Conservation (phyloP, 805 yeast species). For the Candida ovalis region DNA sequence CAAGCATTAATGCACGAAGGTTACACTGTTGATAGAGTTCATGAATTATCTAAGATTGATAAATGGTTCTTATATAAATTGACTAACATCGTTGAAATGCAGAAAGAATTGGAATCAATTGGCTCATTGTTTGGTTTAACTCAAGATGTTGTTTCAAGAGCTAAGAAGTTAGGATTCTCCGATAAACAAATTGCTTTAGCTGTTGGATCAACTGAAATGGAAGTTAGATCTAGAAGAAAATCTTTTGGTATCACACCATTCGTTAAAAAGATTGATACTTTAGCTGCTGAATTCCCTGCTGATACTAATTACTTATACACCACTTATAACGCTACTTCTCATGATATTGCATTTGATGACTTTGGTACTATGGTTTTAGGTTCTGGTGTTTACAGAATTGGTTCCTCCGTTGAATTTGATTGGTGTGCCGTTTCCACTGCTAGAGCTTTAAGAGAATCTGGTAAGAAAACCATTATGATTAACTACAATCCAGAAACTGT, state of each 20-base stretch:
- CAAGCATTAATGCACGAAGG: slow-evolving; percentile 91
- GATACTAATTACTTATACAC: slow-evolving; percentile 89
- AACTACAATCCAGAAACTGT: slow-evolving; percentile 99
- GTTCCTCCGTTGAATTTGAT: slow-evolving; percentile 97
- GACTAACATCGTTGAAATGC: slow-evolving; percentile 88
- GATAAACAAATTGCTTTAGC: slow-evolving; percentile 88
- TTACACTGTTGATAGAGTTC: slow-evolving; percentile 88
- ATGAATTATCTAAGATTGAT: slow-evolving; percentile 88
- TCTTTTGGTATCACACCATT: slow-evolving; percentile 78
- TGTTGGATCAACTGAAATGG: slow-evolving; percentile 69
- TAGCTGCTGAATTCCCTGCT: slow-evolving; percentile 99
- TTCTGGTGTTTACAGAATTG: slow-evolving; percentile 98
- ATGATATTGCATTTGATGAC: slow-evolving; percentile 85
- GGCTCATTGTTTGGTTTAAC: slow-evolving; percentile 58
- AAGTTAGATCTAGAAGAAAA: slow-evolving; percentile 80
- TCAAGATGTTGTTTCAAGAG: slow-evolving; percentile 65
- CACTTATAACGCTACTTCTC: slow-evolving; percentile 88
- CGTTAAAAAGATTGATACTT: slow-evolving; percentile 96
- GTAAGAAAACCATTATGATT: slow-evolving; percentile 90
- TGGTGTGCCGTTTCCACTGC: slow-evolving; percentile 99
- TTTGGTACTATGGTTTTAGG: slow-evolving; percentile 95
- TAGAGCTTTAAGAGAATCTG: slow-evolving; percentile 83
- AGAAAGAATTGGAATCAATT: slow-evolving; percentile 68
- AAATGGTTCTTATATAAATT: slow-evolving; percentile 93
- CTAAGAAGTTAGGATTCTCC: slow-evolving; percentile 92